Base-by-base conservation (phyloP, 2,329 filamentous ascomycete species). In the Ceratocystis smalleyi region DNA sequence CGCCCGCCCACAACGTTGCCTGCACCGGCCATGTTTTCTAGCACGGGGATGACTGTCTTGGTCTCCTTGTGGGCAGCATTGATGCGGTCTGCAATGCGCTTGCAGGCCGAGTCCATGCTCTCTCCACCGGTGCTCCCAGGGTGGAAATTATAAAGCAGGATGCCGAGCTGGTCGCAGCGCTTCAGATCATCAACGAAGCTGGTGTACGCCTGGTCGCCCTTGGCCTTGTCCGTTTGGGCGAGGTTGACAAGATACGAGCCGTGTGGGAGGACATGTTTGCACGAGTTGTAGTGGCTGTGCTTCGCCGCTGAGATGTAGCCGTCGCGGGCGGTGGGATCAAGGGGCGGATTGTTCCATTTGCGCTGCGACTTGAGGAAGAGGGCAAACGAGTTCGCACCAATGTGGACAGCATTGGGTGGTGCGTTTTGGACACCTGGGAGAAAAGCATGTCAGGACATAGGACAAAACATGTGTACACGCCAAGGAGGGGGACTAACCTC, bases 161-260 rank as follows among this genome's bases (percentile, higher is more conserved):
- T 96, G 1, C 91, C 90, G 0, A 99, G 82, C 57, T 81, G 79
- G 71, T 96, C 88, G 73, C 94, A 97, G 8, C 94, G 84, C 61
- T 83, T 77, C 1, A 99, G 79, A 73, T 99, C 94, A 70, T 99
- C 91, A 17, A 95, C 71, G 73, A 99, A 99, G 65, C 84, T 83
- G 47, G 78, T 80, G 72, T 95, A 96, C 0, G 91, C 91, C 76
- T 97, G 91, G 62, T 84, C 81, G 1, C 91, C 89, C 73, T 95
- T 95, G 47, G 80, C 81, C 30, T 82, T 73, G 71, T 97, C 91
- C 3, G 84, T 80, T 71, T 96, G 90, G 0, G 94, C 94, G 5
- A 99, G 83, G 72, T 99, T 99, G 71, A 99, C 91, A 6, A 99
- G 86, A 73, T 99, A 99, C 1, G 89, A 95, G 43, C 94, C 94